Evolutionary conservation across 73 alveolate genomes (phyloP), one percentile per base, ranked within the genome.

Genomic region (Symbiodinium pilosum): DNA sequence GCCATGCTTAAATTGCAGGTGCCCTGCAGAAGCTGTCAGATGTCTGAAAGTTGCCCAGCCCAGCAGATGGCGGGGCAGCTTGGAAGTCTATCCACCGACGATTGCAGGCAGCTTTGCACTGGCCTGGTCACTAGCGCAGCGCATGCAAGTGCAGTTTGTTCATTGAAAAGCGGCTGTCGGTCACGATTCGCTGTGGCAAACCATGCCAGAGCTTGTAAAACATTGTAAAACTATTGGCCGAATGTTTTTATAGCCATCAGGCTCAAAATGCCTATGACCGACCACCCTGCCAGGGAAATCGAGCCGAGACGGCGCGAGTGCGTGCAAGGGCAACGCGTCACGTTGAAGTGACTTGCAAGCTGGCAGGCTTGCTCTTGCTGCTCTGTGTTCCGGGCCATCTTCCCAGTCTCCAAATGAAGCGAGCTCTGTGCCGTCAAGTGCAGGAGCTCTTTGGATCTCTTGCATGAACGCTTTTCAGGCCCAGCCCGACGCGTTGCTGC

Each of bases 301-400:
- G 30, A 64, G 32, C 81, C 38, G 81, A 64, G 81, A 64, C 81
- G 81, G 81, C 38, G 39, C 59, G 59, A n/a, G n/a, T n/a, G n/a
- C n/a, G n/a, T n/a, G n/a, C n/a, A n/a, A n/a, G n/a, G n/a, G n/a
- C n/a, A n/a, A n/a, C n/a, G n/a, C n/a, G 73, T n/a, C 20, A 54
- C 20, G 73, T n/a, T 16, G 73, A 54, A n/a, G 73, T 54, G 73
- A 47, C 59, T 47, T 47, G 6, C 30, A n/a, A n/a, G n/a, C 81
- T 43, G 44, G 36, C 47, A 75, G 94, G 94, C 94, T 81, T 56
- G 68, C 59, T 87, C 85, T 87, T 87, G 94, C 94, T 87, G 95
- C 86, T 88, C 86, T 64, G 75, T 88, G 43, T 51, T 38, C 75
- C 95, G 95, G 95, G 95, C 28, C 44, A 16, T 83, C 30, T 18